Evolutionary conservation across 1,139 yeast genomes (phyloP), one percentile per base, ranked within the genome.

Genomic region (Yamadazyma friedrichii): DNA sequence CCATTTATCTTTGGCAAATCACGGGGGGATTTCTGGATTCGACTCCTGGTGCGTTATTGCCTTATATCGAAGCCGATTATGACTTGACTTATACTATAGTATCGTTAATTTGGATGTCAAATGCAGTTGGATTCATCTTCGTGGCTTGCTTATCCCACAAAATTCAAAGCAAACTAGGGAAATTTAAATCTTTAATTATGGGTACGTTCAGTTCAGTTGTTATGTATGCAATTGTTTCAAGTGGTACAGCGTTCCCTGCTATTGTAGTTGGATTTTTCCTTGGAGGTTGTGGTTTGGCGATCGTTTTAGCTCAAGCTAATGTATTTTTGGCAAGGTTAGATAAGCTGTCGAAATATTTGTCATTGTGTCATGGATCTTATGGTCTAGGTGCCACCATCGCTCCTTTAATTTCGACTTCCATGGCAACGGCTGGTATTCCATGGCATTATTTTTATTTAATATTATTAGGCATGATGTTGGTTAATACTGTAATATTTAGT

Each of bases 321-420:
- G 69, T 80, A n/a, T 81, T 79, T 46, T 53, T 80, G 12, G 68
- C 82, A 6, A 61, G 76, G 37, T 61, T 81, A 38, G 69, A 74
- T 33, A 69, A 71, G 26, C 69, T 74, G 31, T 67, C 80, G 12
- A 70, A 65, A 33, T 71, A 74, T 41, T 59, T 82, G 42, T 81
- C 86, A 0, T 59, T 65, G 27, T 66, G 71, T 47, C 88, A 82
- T 58, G 86, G 83, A 0, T 57, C 65, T 12, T 82, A 82, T 54
- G 88, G 88, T 1, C 45, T 76, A 1, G 88, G 88, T 2, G 88
- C 86, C 2, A 75, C 81, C 3, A 47, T 79, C 1, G 68, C 83
- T 3, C 88, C 88, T 1, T 56, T 82, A 20, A 58, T 79, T 9
- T 82, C 80, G 6, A 81, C 86, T 0, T 62, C 74, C 9, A 68